phyloP scores from a whole-genome alignment of 202 grass and related monocot genomes.

The Alloteropsis angusta region DNA sequence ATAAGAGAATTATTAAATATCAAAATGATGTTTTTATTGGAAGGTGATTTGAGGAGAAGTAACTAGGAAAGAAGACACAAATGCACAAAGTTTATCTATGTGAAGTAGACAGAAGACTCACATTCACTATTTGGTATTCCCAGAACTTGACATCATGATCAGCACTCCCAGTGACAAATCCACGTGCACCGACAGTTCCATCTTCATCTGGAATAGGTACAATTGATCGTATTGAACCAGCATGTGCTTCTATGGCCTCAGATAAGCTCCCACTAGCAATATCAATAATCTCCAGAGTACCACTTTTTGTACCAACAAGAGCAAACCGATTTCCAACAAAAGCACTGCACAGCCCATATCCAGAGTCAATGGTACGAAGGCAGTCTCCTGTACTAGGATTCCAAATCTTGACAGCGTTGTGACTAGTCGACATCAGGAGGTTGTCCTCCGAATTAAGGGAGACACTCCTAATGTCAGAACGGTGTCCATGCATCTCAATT shows the following conservation, averaged over 20 bases:
- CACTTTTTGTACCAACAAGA: slow-evolving; percentile 80
- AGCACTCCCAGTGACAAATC: slow-evolving; percentile 82
- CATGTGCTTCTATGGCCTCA: slow-evolving; percentile 86
- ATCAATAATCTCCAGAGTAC: slow-evolving; percentile 90
- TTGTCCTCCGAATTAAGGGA: slow-evolving; percentile 77
- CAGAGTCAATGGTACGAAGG: slow-evolving; percentile 89
- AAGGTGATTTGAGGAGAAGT: neutral
- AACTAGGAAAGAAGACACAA: neutral
- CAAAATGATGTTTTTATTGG: neutral
- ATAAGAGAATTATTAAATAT: neutral
- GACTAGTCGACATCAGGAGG: slow-evolving; percentile 87
- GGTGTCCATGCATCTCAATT: slow-evolving; percentile 83
- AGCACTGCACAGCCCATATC: slow-evolving; percentile 81
- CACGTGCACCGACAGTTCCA: slow-evolving; percentile 49
- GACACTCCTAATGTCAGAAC: slow-evolving; percentile 73
- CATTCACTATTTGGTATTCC: slow-evolving; percentile 62
- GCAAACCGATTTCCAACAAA: slow-evolving; percentile 89
- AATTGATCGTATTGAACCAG: slow-evolving; percentile 70
- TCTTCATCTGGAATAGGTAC: slow-evolving; percentile 65
- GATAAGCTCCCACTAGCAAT: slow-evolving; percentile 70
- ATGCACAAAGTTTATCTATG: neutral
- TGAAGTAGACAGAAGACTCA: slow-evolving; percentile 33
- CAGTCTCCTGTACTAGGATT: slow-evolving; percentile 83
- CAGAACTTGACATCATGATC: slow-evolving; percentile 96
- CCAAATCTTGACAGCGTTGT: slow-evolving; percentile 92